These are phyloP conservation scores for Boehmeria nivea DNA, from an alignment of 306 rosid genomes.

Conservation along the genomic window DNA sequence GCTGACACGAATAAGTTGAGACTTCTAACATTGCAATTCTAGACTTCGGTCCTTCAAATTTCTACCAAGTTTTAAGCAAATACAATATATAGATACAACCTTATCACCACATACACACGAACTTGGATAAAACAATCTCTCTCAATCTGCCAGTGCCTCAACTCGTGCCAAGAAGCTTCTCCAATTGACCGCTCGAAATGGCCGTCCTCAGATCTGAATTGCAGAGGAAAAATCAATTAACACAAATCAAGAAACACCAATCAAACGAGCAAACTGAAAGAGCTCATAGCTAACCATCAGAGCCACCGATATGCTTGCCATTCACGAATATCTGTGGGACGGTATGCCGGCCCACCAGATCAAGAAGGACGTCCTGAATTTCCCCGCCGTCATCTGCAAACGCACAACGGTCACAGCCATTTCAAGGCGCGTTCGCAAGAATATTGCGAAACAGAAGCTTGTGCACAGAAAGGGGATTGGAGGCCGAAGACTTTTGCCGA, in stretches of 20 bases:
- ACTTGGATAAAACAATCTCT: too few relatives aligned
- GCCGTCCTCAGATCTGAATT: slow-evolving; percentile 67
- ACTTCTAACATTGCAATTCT: too few relatives aligned
- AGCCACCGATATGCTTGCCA: slow-evolving; percentile 92
- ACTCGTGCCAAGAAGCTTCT: slow-evolving; percentile 58
- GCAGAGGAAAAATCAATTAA: neutral
- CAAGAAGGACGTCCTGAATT: slow-evolving; percentile 74
- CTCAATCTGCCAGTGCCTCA: slow-evolving; percentile 22
- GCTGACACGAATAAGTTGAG: too few relatives aligned
- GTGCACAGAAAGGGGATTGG: slow-evolving; percentile 21
- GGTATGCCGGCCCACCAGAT: slow-evolving; percentile 63
- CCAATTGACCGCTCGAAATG: slow-evolving; percentile 63
- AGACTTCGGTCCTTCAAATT: too few relatives aligned
- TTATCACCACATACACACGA: too few relatives aligned
- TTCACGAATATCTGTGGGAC: slow-evolving; percentile 87
- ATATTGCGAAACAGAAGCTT: neutral
- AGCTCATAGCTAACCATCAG: slow-evolving; percentile 59
- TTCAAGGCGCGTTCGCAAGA: neutral
- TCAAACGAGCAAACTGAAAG: neutral
- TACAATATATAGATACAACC: too few relatives aligned
- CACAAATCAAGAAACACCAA: neutral
- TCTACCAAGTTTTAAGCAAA: too few relatives aligned
- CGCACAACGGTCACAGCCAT: neutral
- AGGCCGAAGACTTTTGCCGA: slow-evolving; percentile 46
- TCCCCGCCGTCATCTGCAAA: slow-evolving; percentile 66